Percentiles rank a stretch among this genome's conserved stretches.
phyloP scores from a whole-genome alignment of 169 alveolate species.

The Eimeria brunetti region DNA sequence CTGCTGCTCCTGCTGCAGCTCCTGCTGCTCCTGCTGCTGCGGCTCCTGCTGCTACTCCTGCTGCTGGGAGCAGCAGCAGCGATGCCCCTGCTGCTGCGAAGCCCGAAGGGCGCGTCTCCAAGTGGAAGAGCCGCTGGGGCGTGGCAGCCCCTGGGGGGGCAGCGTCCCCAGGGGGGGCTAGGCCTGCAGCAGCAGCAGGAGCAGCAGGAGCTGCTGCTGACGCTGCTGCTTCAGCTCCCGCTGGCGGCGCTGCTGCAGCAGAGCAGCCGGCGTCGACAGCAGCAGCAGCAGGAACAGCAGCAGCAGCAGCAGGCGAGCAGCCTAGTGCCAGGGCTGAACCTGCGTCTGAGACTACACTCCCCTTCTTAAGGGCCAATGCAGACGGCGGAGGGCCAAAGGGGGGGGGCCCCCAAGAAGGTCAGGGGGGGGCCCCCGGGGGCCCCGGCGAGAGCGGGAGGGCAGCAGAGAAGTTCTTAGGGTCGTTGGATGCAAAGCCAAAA shows the following conservation, averaged over 20 bases:
- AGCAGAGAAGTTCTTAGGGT: conserved; percentile 11
- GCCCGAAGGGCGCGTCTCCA: background rate
- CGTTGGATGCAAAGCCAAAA: conserved; percentile 9
- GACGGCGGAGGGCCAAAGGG: background rate
- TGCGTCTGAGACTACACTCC: background rate
- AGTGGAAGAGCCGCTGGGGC: conserved; percentile 57
- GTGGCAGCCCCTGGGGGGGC: conserved; percentile 2
- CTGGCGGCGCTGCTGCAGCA: background rate
- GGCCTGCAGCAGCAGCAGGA: background rate
- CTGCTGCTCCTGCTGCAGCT: too few relatives aligned
- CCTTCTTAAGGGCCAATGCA: background rate
- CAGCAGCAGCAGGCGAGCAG: background rate
- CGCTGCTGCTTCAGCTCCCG: background rate
- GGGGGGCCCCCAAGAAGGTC: too few relatives aligned
- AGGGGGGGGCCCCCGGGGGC: background rate
- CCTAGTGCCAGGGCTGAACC: too few relatives aligned
- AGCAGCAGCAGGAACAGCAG: conserved; percentile 1
- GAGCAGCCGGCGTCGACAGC: background rate
- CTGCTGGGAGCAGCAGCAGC: background rate
- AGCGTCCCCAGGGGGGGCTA: background rate
- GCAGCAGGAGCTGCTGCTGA: background rate
- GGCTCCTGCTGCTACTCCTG: conserved; percentile 7
- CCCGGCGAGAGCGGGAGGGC: conserved; percentile 30
- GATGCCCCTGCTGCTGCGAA: background rate
- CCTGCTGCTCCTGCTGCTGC: too few relatives aligned